Percentiles rank a stretch among this genome's conserved stretches.
Conservation (phyloP, 129 eudicot genomes). For the Artemisia tridentata region DNA sequence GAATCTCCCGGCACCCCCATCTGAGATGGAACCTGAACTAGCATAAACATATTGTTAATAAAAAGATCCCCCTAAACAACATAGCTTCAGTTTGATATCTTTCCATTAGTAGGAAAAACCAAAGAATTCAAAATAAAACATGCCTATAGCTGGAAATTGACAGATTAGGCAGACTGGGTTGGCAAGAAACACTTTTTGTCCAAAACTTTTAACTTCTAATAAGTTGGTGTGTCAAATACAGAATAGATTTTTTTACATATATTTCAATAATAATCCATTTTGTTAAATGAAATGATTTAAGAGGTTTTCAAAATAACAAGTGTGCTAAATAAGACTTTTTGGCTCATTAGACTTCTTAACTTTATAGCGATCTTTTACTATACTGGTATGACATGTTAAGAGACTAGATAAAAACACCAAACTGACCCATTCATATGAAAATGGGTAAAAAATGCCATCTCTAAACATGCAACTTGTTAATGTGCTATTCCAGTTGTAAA, state of each 20-base stretch:
- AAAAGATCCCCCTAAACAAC: conserved; percentile 1
- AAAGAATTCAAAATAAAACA: conserved; percentile 4
- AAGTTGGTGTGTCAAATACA: background rate
- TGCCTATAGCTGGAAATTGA: background rate
- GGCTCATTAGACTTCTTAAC: background rate
- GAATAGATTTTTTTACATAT: too few species aligned
- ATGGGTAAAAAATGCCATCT: background rate
- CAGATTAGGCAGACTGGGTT: background rate
- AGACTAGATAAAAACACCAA: background rate
- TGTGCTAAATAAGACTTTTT: background rate
- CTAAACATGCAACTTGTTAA: background rate
- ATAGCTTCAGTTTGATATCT: conserved; percentile 7
- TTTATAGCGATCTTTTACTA: background rate
- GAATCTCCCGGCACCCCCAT: conserved; percentile 98
- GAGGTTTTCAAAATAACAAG: background rate
- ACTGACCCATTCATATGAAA: background rate
- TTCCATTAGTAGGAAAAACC: background rate
- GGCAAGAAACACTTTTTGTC: background rate
- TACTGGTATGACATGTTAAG: background rate
- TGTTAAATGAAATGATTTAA: background rate
- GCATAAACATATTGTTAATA: conserved; percentile 24
- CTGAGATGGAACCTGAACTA: conserved; percentile 82
- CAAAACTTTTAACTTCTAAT: background rate
- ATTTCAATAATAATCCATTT: background rate
- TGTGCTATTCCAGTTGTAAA: background rate